Base-by-base conservation (phyloP, 1,284 basidiomycete genomes). In the Cutaneotrichosporon daszewskae region DNA sequence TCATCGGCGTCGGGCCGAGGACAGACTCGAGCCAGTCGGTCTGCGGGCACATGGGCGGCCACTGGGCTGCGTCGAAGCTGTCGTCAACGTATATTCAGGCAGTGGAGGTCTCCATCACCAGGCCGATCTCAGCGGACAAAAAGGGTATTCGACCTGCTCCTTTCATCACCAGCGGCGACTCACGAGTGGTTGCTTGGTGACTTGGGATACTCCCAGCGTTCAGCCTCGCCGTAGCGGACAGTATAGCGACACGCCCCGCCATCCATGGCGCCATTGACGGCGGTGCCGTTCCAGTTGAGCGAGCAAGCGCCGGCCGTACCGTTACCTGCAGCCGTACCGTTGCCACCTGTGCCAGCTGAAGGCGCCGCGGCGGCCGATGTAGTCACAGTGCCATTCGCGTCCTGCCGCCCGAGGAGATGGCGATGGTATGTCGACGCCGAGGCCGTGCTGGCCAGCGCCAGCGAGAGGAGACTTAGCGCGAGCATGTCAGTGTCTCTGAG, bases 31-130 rank as follows among this genome's bases (percentile, higher is more conserved):
- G 43, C 5, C 39, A 35, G 11, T 31, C 39, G 2, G 25, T 12
- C 63, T 88, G 86, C 17, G 85, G 83, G 60, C 86, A 90, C 14
- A 79, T 75, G 5, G 81, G 74, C 19, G 86, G 86, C 36, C 83
- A 68, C 2, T 70, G 68, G 0, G 79, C 72, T 3, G 74, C 72
- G 55, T 83, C 75, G 20, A 51, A 39, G 35, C 49, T n/a, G n/a
- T n/a, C n/a, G n/a, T n/a, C n/a, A n/a, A n/a, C n/a, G n/a, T n/a
- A n/a, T n/a, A n/a, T n/a, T n/a, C n/a, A n/a, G n/a, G n/a, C n/a
- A n/a, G n/a, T n/a, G n/a, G n/a, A n/a, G n/a, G n/a, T n/a, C n/a
- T n/a, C n/a, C n/a, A n/a, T n/a, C n/a, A n/a, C 16, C 13, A 10
- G 5, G 8, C 32, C 11, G 37, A 16, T 11, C 9, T 20, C 24